Evolutionary conservation across 2,329 filamentous ascomycete genomes (phyloP).

Genomic region (Nectriaceae sp.): DNA sequence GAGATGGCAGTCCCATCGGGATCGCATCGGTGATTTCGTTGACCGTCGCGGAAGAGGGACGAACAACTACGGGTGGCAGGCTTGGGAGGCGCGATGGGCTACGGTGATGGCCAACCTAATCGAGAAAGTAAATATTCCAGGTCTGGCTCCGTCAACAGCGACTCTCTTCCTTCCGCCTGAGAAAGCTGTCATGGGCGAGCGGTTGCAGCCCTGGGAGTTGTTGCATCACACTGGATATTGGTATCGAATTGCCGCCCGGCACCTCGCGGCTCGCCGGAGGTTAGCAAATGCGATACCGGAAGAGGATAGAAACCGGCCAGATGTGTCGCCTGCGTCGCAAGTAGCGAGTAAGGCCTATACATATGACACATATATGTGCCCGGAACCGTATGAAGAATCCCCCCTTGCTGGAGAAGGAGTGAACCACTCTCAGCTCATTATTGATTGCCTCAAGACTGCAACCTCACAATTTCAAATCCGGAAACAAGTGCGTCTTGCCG

Average conservation of each 20-base stretch:
- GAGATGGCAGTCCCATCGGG: slow-evolving; percentile 77
- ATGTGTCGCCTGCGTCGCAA: slow-evolving; percentile 46
- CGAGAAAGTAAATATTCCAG: slow-evolving; percentile 53
- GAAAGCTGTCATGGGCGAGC: slow-evolving; percentile 58
- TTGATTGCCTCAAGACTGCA: slow-evolving; percentile 53
- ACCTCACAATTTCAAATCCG: slow-evolving; percentile 55
- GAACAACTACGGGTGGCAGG: slow-evolving; percentile 88
- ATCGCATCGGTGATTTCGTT: slow-evolving; percentile 73
- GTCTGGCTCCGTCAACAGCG: slow-evolving; percentile 46
- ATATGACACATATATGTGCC: slow-evolving; percentile 69
- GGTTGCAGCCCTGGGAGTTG: slow-evolving; percentile 63
- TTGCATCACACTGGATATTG: slow-evolving; percentile 70
- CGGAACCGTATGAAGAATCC: slow-evolving; percentile 61
- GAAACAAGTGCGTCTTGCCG: slow-evolving; percentile 53
- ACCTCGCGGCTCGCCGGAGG: slow-evolving; percentile 53
- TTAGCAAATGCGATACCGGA: slow-evolving; percentile 60
- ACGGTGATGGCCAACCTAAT: slow-evolving; percentile 63
- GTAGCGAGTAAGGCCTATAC: slow-evolving; percentile 53
- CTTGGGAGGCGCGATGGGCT: slow-evolving; percentile 82
- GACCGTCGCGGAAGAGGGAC: slow-evolving; percentile 84
- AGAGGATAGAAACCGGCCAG: slow-evolving; percentile 55
- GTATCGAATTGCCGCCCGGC: slow-evolving; percentile 62
- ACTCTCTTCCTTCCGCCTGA: slow-evolving; percentile 58
- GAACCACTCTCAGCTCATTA: slow-evolving; percentile 57
- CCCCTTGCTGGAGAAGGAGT: slow-evolving; percentile 53